Conservation (phyloP, 2,329 filamentous ascomycete genomes). For the Teratosphaeria zuluensis region DNA sequence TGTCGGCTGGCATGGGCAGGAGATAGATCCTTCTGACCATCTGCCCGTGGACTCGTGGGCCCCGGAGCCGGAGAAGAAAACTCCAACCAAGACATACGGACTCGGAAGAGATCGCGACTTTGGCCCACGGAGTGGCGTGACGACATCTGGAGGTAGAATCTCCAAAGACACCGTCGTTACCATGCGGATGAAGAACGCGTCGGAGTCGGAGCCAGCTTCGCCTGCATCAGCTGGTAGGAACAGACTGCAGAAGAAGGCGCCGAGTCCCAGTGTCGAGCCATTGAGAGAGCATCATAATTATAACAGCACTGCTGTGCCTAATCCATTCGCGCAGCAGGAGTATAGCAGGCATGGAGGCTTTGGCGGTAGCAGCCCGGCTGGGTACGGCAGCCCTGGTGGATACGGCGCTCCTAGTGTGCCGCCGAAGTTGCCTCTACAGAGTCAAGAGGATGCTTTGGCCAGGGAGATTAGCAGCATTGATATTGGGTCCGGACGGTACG, state of each 20-base stretch:
- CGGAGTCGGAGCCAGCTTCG: constrained; percentile 24
- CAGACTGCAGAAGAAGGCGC: constrained; percentile 55
- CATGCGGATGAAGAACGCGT: constrained; percentile 22
- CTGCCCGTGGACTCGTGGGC: constrained; percentile 69
- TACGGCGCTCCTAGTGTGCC: constrained; percentile 50
- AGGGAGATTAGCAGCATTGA: constrained; percentile 54
- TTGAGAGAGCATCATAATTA: constrained; percentile 32
- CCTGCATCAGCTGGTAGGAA: constrained; percentile 38
- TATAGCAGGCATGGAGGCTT: constrained; percentile 26
- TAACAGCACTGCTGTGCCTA: constrained; percentile 33
- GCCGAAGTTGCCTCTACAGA: constrained; percentile 54
- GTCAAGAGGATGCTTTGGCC: constrained; percentile 49
- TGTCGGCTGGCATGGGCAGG: constrained; percentile 63
- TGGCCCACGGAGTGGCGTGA: constrained; percentile 18
- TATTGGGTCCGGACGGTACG: neutral
- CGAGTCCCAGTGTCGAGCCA: constrained; percentile 10
- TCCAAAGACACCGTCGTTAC: constrained; percentile 25
- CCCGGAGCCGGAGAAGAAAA: constrained; percentile 60
- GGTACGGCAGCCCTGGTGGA: constrained; percentile 2
- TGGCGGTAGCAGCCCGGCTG: neutral
- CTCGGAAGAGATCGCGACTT: constrained; percentile 25
- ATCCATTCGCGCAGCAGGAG: constrained; percentile 44
- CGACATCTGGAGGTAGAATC: constrained; percentile 9
- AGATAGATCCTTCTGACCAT: constrained; percentile 73
- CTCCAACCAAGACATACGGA: constrained; percentile 26